Percentiles rank a stretch among this genome's conserved stretches.
These are phyloP conservation scores for Lathyrus tuberosus DNA, from an alignment of 306 rosid species.

Conservation along the genomic window DNA sequence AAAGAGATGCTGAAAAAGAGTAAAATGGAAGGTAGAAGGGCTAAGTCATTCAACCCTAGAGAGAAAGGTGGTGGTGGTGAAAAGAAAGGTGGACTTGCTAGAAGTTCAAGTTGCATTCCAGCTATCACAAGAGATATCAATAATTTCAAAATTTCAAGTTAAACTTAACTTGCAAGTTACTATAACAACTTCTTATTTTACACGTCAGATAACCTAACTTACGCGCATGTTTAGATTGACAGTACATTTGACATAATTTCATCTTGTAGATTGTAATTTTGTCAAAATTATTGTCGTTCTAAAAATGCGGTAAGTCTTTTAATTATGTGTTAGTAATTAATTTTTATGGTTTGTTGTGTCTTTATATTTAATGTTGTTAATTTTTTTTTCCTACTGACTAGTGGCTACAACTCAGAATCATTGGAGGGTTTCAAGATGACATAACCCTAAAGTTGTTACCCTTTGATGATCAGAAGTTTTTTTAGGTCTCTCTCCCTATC, in stretches of 20 bases:
- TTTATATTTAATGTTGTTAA: not conserved
- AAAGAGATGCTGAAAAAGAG: constrained; percentile 86
- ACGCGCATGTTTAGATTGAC: not conserved
- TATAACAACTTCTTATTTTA: not conserved
- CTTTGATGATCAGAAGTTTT: constrained; percentile 14
- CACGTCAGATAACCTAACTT: not conserved
- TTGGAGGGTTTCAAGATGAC: constrained; percentile 4
- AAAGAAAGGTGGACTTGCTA: constrained; percentile 65
- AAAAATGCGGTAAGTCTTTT: not conserved
- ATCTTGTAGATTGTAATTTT: not conserved
- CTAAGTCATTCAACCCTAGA: constrained; percentile 72
- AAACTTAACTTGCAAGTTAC: constrained; percentile 2
- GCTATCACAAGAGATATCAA: constrained; percentile 66
- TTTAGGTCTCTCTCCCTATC: constrained; percentile 29
- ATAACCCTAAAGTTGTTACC: constrained; percentile 25
- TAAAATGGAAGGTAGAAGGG: constrained; percentile 74
- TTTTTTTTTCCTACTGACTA: constrained; percentile 19
- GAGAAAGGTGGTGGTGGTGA: constrained; percentile 42
- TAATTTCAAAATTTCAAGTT: constrained; percentile 48
- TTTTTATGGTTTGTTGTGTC: constrained; percentile 25
- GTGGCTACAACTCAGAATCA: constrained; percentile 9
- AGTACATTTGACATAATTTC: not conserved
- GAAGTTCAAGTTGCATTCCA: constrained; percentile 94
- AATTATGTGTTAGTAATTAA: not conserved
- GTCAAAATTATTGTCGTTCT: not conserved